Evolutionary conservation across 352 stramenopile species (phyloP), one percentile per base, ranked within the genome.

Genomic region (Globisporangium viniferum): DNA sequence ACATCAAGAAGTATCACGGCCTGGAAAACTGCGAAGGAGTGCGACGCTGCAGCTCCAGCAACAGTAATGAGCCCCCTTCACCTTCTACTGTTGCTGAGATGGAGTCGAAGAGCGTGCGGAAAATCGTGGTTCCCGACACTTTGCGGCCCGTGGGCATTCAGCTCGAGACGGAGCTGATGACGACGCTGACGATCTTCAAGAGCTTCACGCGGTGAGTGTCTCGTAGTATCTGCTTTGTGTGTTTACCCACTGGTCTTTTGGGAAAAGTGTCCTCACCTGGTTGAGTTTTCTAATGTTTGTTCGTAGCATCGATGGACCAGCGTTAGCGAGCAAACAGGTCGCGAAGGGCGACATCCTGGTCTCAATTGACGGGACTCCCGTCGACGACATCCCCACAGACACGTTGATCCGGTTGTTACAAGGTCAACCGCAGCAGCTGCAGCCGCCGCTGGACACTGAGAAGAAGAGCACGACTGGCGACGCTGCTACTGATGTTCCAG

Each of bases 161-260:
- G 33, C 55, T 83, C 14, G 76, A 83, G 72, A 83, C 76, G 1
- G 76, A 83, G 36, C 64, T 77, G 61, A 63, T 69, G 24, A 73
- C 64, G 20, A 76, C 70, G 15, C 68, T 64, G 8, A 66, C 72
- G 5, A 64, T 79, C 3, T 83, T 81, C 66, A 75, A 79, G 48
- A n/a, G 44, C 18, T 83, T 79, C n/a, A 33, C 69, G 10, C 74
- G 76, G 58, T 71, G 33, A 29, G 68, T 27, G 0, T 46, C 10
- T 18, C 12, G 10, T 15, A 18, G 36, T 12, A 44, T 44, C 8
- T 44, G 36, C 9, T 18, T 20, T 22, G 3, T 51, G 44, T 7
- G 6, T 7, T 44, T 44, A 15, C 6, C 2, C 6, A 22, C 44
- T 51, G 44, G 18, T 22, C 1, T 51, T 51, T 9, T 10, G 9